Evolutionary conservation across 202 grass and related monocot genomes (phyloP).

Genomic region (Hordeum pubiflorum): DNA sequence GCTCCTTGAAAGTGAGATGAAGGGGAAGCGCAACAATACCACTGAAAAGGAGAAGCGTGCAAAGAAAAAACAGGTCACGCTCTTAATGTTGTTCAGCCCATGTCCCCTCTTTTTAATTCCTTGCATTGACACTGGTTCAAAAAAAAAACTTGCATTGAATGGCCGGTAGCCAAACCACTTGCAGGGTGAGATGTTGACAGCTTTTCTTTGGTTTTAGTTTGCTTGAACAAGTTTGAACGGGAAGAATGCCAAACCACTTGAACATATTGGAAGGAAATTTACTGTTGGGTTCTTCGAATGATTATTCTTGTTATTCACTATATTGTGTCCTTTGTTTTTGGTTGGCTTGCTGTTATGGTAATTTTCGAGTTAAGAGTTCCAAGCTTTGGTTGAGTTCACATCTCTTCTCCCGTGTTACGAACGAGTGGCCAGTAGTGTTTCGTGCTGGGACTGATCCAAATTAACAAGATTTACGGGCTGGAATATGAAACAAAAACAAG

Average conservation of each 20-base stretch:
- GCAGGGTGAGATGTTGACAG: constrained; percentile 10
- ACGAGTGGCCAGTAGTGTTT: not conserved
- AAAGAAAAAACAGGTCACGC: constrained; percentile 93
- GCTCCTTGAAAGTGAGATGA: constrained; percentile 72
- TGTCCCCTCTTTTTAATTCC: not conserved
- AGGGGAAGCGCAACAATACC: constrained; percentile 47
- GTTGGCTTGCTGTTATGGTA: constrained; percentile 10
- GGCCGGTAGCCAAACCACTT: not conserved
- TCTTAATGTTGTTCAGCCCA: constrained; percentile 11
- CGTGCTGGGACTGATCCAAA: constrained; percentile 12
- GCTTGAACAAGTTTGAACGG: constrained; percentile 24
- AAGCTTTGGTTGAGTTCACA: not conserved
- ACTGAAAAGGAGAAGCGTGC: constrained; percentile 78
- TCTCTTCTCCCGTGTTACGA: constrained; percentile 10
- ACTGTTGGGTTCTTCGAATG: not conserved
- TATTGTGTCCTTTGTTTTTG: not conserved
- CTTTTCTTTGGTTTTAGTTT: constrained; percentile 1
- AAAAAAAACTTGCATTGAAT: constrained; percentile 2
- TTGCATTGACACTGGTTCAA: not conserved
- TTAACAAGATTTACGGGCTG: not conserved
- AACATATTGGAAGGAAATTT: constrained; percentile 18
- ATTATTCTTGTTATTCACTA: constrained; percentile 3
- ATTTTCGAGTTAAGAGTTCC: constrained; percentile 15
- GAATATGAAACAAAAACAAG: not conserved
- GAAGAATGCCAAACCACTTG: constrained; percentile 16